Conservation (phyloP, 1,284 basidiomycete genomes). For the Tylopilus sp. region DNA sequence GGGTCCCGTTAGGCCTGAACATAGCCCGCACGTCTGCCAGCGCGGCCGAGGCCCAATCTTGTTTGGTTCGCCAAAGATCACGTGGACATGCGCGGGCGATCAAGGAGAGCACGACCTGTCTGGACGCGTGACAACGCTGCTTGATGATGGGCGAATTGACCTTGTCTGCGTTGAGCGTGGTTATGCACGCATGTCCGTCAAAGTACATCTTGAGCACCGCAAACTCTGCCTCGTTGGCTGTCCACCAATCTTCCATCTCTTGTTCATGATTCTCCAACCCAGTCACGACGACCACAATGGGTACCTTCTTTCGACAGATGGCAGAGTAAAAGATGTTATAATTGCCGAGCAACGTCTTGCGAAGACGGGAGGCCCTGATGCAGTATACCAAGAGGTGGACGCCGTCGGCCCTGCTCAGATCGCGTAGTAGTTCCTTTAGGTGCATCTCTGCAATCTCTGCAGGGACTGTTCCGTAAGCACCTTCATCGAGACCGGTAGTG, state of each 20-base stretch:
- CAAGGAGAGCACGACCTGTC: constrained; percentile 20
- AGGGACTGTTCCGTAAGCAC: constrained; percentile 27
- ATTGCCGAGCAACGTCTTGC: constrained; percentile 22
- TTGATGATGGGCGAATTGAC: constrained; percentile 31
- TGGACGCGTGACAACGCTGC: constrained; percentile 26
- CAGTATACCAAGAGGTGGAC: constrained; percentile 32
- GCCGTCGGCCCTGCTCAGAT: constrained; percentile 24
- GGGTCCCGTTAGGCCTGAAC: constrained; percentile 11
- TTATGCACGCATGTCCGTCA: constrained; percentile 31
- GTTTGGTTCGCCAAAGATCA: constrained; percentile 21
- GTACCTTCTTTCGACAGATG: constrained; percentile 32
- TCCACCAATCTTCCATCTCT: constrained; percentile 35
- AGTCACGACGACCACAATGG: constrained; percentile 30
- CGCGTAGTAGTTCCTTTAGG: constrained; percentile 25
- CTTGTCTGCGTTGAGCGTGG: constrained; percentile 27
- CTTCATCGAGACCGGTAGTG: constrained; percentile 32
- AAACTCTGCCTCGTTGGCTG: constrained; percentile 22
- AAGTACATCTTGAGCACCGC: constrained; percentile 29
- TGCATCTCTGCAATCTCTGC: constrained; percentile 29
- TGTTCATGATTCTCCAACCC: constrained; percentile 29
- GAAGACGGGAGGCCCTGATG: constrained; percentile 26
- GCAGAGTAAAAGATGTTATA: constrained; percentile 35
- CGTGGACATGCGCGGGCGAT: constrained; percentile 20
- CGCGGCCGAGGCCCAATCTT: constrained; percentile 23
- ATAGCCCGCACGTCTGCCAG: constrained; percentile 27